Percentiles rank a stretch among this genome's conserved stretches.
These are phyloP conservation scores for Clohesyomyces aquaticus DNA, from an alignment of 495 filamentous ascomycete genomes.

Conservation along the genomic window DNA sequence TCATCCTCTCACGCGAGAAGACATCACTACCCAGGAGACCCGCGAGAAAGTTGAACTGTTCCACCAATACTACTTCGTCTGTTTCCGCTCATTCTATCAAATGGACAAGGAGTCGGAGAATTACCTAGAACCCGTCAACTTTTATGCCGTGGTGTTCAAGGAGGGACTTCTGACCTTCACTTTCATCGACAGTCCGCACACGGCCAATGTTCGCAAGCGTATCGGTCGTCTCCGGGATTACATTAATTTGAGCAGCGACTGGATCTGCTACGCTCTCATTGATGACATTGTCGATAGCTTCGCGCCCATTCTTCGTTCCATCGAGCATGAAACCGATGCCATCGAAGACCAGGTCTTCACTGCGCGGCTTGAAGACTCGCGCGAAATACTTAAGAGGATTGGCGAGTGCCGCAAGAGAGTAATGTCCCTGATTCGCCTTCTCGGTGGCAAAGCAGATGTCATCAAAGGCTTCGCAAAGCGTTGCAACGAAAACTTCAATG, in stretches of 20 bases:
- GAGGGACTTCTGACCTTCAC: slow-evolving; percentile 94
- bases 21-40: slow-evolving; percentile 90
- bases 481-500: slow-evolving; percentile 94
- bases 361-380: slow-evolving; percentile 84
- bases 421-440: slow-evolving; percentile 86
- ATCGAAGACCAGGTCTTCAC: slow-evolving; percentile 96
- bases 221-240: slow-evolving; percentile 94
- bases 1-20: slow-evolving; percentile 90
- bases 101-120: slow-evolving; percentile 75
- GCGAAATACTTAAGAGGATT: slow-evolving; percentile 81
- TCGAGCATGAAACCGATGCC: slow-evolving; percentile 84
- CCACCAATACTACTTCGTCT: slow-evolving; percentile 95
- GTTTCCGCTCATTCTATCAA: slow-evolving; percentile 90
- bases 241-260: slow-evolving; percentile 88
- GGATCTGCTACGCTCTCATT: slow-evolving; percentile 99
- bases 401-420: slow-evolving; percentile 91
- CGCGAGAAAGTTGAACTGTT: slow-evolving; percentile 99
- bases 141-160: slow-evolving; percentile 96
- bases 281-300: slow-evolving; percentile 98
- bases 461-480: slow-evolving; percentile 96
- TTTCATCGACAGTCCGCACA: slow-evolving; percentile 81
- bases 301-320: slow-evolving; percentile 79
- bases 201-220: slow-evolving; percentile 83
- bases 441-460: slow-evolving; percentile 96
- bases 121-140: slow-evolving; percentile 86